Evolutionary conservation across 2,329 filamentous ascomycete species (phyloP), one percentile per base, ranked within the genome.

Genomic region (Byssochlamys sp.): DNA sequence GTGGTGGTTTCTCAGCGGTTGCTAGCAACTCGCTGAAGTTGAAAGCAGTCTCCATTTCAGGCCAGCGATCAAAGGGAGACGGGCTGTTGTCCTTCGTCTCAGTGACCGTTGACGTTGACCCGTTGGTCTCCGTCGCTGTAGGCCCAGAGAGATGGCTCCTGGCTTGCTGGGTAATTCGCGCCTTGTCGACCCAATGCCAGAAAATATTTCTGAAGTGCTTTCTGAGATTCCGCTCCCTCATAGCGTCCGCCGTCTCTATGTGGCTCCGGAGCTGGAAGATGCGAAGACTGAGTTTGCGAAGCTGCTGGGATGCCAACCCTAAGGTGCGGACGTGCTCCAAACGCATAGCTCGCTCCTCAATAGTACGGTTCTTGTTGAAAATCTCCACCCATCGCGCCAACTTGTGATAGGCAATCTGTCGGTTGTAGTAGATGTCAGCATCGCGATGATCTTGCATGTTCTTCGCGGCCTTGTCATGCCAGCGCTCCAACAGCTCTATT

Each of bases 281-380:
- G 6, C 77, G 77, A 69, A 84, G 80, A 55, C 80, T 82, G n/a
- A 85, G 70, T 63, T 78, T 81, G 65, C 80, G 81, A 57, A 85
- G 70, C 26, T 74, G 75, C 12, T 70, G 71, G 10, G 74, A 73
- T 12, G 81, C 78, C 3, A 77, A 69, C 26, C 75, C 70, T 11
- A 80, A 75, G 3, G 78, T 69, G 49, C 76, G 77, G 58, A 80
- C 73, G 27, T 77, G 75, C 54, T 75, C 67, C 35, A 82, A 72
- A 1, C 71, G 67, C 2, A 72, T 59, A 11, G 82, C 82, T 64
- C 78, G 74, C 26, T 75, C 70, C 55, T 75, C 67, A 62, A 75
- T 60, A 26, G 70, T 66, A 33, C 66, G 69, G 57, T 66, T 65
- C 45, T 67, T 65, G 45, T 71, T 64, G 27, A 68, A 69, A 11